Evolutionary conservation across 1,139 yeast genomes (phyloP).

Genomic region (Suhomyces chickasaworum): DNA sequence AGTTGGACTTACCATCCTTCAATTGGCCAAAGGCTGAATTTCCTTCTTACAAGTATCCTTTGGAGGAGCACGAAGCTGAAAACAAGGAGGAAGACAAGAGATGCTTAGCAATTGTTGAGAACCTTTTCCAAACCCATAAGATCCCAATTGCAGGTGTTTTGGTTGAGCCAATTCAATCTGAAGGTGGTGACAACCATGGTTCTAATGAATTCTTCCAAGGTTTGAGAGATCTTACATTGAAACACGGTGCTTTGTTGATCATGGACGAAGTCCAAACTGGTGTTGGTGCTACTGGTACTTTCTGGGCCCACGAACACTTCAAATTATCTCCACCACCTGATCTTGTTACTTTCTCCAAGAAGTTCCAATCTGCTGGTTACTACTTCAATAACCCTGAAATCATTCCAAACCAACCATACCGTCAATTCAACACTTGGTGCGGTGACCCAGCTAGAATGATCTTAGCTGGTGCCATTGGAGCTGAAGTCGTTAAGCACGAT

Average conservation of each 20-base stretch:
- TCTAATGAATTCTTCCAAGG: constrained; percentile 76
- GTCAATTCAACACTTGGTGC: constrained; percentile 91
- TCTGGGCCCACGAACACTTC: constrained; percentile 90
- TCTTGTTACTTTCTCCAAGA: constrained; percentile 80
- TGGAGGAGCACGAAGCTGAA: constrained; percentile 54
- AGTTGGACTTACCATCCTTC: constrained; percentile 80
- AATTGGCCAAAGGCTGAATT: constrained; percentile 87
- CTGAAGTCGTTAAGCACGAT: constrained; percentile 62
- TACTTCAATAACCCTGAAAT: constrained; percentile 71
- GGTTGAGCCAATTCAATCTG: constrained; percentile 82
- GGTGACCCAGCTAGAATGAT: constrained; percentile 83
- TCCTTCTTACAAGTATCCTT: constrained; percentile 75
- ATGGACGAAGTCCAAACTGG: constrained; percentile 89
- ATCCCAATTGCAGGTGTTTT: constrained; percentile 75
- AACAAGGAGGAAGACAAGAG: constrained; percentile 68
- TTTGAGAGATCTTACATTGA: constrained; percentile 67
- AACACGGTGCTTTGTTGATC: constrained; percentile 68
- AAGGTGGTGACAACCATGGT: constrained; percentile 88
- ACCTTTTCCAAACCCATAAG: constrained; percentile 56
- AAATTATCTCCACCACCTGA: constrained; percentile 73
- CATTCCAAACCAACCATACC: constrained; percentile 70
- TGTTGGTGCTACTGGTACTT: constrained; percentile 79
- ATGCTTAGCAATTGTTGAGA: constrained; percentile 62
- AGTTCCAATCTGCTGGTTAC: constrained; percentile 86
- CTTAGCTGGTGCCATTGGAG: constrained; percentile 68